Conservation (phyloP, 1,284 basidiomycete species). For the Malassezia psittaci region DNA sequence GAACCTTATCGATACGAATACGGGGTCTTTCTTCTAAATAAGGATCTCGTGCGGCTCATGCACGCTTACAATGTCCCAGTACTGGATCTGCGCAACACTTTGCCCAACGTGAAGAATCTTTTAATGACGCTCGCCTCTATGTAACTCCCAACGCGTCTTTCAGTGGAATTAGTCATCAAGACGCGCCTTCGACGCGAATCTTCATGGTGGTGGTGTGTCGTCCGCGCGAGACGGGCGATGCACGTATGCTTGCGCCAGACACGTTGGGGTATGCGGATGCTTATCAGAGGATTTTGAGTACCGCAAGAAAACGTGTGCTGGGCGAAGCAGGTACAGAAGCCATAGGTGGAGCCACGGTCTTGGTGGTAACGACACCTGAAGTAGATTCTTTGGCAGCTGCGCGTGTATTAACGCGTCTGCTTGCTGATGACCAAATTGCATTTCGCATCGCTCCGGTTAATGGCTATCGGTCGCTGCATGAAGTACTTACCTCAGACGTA, state of each 20-base stretch:
- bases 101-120: slow-evolving; percentile 90
- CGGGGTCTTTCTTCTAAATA: slow-evolving; percentile 90
- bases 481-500: slow-evolving; percentile 20
- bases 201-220: slow-evolving; percentile 21
- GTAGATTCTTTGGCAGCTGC: slow-evolving; percentile 82
- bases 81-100: slow-evolving; percentile 85
- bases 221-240: slow-evolving; percentile 23
- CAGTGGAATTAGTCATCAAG: not conserved
- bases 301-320: slow-evolving; percentile 16
- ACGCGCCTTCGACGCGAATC: slow-evolving; percentile 6
- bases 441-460: slow-evolving; percentile 85
- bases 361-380: slow-evolving; percentile 75
- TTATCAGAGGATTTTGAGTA: slow-evolving; percentile 27
- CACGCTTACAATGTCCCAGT: slow-evolving; percentile 51
- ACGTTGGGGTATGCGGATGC: slow-evolving; percentile 32
- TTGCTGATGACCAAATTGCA: slow-evolving; percentile 86
- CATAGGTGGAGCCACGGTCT: slow-evolving; percentile 50
- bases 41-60: slow-evolving; percentile 67
- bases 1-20: slow-evolving; percentile 96
- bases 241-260: slow-evolving; percentile 4
- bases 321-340: slow-evolving; percentile 12
- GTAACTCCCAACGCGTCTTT: not conserved
- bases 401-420: slow-evolving; percentile 74
- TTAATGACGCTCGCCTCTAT: slow-evolving; percentile 60
- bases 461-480: slow-evolving; percentile 54